phyloP scores from a whole-genome alignment of 202 grass and related monocot species.

The Musa balbisiana region DNA sequence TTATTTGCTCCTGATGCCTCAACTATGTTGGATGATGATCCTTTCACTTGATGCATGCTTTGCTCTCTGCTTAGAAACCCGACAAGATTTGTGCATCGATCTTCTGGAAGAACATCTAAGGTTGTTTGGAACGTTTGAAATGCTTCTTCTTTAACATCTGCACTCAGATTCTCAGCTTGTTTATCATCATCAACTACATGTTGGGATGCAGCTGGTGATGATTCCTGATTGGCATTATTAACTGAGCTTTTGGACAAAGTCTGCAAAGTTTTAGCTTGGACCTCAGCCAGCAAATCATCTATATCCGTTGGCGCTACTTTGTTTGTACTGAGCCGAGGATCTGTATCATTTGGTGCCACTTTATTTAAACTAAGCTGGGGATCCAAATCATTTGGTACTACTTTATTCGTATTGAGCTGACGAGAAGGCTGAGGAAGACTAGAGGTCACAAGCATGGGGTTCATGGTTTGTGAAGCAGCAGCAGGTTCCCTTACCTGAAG shows the following conservation, averaged over 20 bases:
- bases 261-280: no score
- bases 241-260: not conserved
- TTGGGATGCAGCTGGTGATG: not conserved
- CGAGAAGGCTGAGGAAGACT: not conserved
- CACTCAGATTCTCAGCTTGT: not conserved
- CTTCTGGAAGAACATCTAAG: not conserved
- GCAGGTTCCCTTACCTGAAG: conserved; percentile 20
- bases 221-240: not conserved
- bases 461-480: not conserved
- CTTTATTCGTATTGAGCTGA: not conserved
- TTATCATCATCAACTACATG: not conserved
- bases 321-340: not conserved
- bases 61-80: not conserved
- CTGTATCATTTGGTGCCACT: not conserved
- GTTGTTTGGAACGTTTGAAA: not conserved
- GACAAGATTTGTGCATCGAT: not conserved
- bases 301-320: no score
- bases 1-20: not conserved
- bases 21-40: not conserved
- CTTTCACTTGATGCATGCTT: not conserved
- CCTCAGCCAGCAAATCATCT: no score
- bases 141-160: not conserved
- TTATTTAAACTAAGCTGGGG: not conserved
- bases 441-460: not conserved
- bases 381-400: not conserved